Evolutionary conservation across 2,329 filamentous ascomycete genomes (phyloP).

Genomic region (Phialemoniopsis sp.): DNA sequence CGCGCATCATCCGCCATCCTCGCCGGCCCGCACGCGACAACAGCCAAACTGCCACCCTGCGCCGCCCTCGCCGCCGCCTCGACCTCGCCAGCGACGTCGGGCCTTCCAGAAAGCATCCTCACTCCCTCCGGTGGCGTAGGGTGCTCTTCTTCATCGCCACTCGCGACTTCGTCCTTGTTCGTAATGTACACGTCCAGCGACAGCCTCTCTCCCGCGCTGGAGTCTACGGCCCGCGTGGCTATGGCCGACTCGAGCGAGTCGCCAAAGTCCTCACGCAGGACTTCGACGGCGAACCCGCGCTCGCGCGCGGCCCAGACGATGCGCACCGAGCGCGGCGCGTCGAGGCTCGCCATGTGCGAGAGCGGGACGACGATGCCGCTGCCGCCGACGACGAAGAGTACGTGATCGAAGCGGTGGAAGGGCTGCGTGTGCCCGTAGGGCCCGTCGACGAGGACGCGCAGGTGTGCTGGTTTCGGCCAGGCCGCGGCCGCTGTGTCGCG

Average conservation of each 20-base stretch:
- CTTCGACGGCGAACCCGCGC: background rate
- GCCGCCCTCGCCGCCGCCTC: constrained; percentile 14
- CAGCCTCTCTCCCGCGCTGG: background rate
- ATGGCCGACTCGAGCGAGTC: background rate
- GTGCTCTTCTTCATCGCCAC: background rate
- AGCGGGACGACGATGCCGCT: constrained; percentile 1
- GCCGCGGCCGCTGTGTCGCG: constrained; percentile 18
- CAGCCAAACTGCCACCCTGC: constrained; percentile 23
- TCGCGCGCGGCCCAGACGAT: background rate
- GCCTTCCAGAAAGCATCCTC: constrained; percentile 19
- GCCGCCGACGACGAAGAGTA: constrained; percentile 1
- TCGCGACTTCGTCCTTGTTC: background rate
- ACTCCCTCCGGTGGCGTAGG: constrained; percentile 10
- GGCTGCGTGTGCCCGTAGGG: constrained; percentile 37
- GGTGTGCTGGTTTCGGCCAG: constrained; percentile 15
- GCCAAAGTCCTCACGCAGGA: background rate
- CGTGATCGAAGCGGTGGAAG: constrained; percentile 23
- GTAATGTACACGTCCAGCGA: constrained; percentile 10
- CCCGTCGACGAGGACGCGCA: constrained; percentile 37
- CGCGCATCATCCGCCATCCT: constrained; percentile 39
- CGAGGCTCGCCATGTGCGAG: background rate
- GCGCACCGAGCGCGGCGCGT: background rate
- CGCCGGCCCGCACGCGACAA: constrained; percentile 39
- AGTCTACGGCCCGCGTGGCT: too few relatives aligned
- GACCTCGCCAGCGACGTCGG: constrained; percentile 26